These are phyloP conservation scores for Marchantia polymorpha DNA, from an alignment of 225 moss, liverwort and hornwort species.

Conservation along the genomic window DNA sequence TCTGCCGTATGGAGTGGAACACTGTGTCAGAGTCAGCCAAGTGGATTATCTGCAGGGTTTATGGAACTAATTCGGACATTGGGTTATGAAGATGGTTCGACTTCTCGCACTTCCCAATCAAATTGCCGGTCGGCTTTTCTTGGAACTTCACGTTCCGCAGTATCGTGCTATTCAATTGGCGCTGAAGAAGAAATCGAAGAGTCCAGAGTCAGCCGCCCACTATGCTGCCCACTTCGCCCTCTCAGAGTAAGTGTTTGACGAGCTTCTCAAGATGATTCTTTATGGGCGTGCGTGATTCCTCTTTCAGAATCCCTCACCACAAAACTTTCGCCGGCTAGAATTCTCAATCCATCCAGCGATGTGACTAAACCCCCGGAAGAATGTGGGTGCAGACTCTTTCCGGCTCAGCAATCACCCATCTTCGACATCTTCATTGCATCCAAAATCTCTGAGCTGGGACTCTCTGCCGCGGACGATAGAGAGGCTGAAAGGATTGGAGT, in stretches of 20 bases:
- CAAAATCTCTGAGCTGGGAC: conserved; percentile 42
- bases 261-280: too few species aligned
- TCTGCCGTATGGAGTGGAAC: too few species aligned
- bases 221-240: conserved; percentile 71
- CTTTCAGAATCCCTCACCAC: too few species aligned
- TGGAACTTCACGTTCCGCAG: conserved; percentile 60
- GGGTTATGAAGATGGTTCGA: conserved; percentile 53
- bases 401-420: conserved; percentile 64
- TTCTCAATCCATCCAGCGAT: neutral
- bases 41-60: neutral
- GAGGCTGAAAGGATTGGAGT: conserved; percentile 41
- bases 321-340: neutral
- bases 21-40: neutral
- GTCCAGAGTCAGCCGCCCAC: conserved; percentile 59
- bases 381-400: conserved; percentile 50
- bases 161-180: conserved; percentile 73
- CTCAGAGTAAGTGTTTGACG: conserved; percentile 47
- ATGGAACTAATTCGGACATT: neutral
- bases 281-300: too few species aligned
- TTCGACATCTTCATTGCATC: conserved; percentile 57
- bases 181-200: conserved; percentile 23
- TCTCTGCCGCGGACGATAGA: conserved; percentile 37
- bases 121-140: conserved; percentile 55
- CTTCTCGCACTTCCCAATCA: conserved; percentile 66
- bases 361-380: neutral